Evolutionary conservation across 768 basidiomycete species (phyloP), one percentile per base, ranked within the genome.

Genomic region (Amanita molliuscula): DNA sequence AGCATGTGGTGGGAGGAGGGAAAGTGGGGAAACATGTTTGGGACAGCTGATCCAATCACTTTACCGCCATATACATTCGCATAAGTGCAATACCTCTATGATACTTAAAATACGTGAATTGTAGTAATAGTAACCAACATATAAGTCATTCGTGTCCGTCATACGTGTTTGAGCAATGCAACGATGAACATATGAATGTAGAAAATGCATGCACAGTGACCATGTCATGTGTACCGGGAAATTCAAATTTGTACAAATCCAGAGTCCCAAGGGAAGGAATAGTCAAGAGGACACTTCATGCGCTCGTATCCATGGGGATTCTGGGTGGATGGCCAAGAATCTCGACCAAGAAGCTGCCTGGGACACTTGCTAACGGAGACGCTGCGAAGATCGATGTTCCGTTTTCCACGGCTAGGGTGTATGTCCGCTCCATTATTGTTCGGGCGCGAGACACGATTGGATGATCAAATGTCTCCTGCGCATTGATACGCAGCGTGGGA

Each of bases 391-490:
- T 59, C 31, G 64, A 65, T 13, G 56, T 61, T 18, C 66, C 74
- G 55, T 60, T 67, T 36, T 52, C 61, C 52, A 59, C 55, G 37
- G 65, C 64, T 36, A 65, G 66, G 10, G 56, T 56, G 43, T 72
- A 70, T 56, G 70, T 64, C 40, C 61, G 65, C 41, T 79, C 80
- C 88, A 92, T 89, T 56, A 65, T 67, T 49, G 58, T 64, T 44
- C 87, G 74, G 33, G 82, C 79, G 48, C 85, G 75, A 47, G 65
- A 58, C 18, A 95, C 78, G 23, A 88, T 72, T 7, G 75, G 73
- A 60, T 93, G 81, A 10, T 61, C 64, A 55, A 74, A 76, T 36
- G 92, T 73, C 37, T 68, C 74, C 41, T 71, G 67, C 28, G 83
- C 74, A 15, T 69, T 70, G 47, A 84, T 62, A 16, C 92, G 82